Conservation (phyloP, 2,329 filamentous ascomycete species). For the Curvularia hawaiiensis region DNA sequence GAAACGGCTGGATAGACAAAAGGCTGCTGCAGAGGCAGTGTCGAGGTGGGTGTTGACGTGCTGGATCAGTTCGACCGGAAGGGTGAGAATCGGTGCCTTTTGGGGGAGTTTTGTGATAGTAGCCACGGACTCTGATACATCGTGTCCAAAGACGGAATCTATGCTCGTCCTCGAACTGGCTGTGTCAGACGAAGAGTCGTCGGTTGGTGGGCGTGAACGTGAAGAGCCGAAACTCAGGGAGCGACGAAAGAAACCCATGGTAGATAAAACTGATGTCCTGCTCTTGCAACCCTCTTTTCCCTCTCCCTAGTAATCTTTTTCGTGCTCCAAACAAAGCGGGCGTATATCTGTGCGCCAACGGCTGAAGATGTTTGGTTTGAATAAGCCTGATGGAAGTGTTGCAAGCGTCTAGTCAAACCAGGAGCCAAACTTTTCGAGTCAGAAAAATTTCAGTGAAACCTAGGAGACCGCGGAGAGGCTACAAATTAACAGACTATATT, state of each 20-base stretch:
- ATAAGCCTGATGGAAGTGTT: not conserved
- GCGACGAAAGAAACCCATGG: slow-evolving; percentile 20
- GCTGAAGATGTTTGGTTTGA: not conserved
- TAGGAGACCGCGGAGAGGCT: not conserved
- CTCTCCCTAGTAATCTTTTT: not conserved
- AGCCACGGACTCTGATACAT: slow-evolving; percentile 15
- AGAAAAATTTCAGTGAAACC: not conserved
- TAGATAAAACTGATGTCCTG: not conserved
- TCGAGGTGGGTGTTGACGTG: slow-evolving; percentile 36
- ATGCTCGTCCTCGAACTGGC: slow-evolving; percentile 23
- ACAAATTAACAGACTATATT: not conserved
- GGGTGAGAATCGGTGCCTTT: slow-evolving; percentile 23
- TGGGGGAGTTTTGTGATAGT: slow-evolving; percentile 12
- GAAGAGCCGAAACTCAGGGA: slow-evolving; percentile 22
- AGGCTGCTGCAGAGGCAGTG: slow-evolving; percentile 27
- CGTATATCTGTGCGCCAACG: not conserved
- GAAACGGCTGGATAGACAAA: slow-evolving; percentile 35
- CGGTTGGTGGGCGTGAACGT: slow-evolving; percentile 13
- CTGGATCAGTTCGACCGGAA: slow-evolving; percentile 41
- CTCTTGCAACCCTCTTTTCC: not conserved
- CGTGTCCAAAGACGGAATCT: slow-evolving; percentile 11
- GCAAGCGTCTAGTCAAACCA: not conserved
- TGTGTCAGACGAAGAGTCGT: slow-evolving; percentile 11
- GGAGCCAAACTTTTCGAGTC: not conserved
- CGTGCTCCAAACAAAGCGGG: not conserved